Evolutionary conservation across 2,329 filamentous ascomycete genomes (phyloP).

Genomic region (Coniochaeta hoffmannii): DNA sequence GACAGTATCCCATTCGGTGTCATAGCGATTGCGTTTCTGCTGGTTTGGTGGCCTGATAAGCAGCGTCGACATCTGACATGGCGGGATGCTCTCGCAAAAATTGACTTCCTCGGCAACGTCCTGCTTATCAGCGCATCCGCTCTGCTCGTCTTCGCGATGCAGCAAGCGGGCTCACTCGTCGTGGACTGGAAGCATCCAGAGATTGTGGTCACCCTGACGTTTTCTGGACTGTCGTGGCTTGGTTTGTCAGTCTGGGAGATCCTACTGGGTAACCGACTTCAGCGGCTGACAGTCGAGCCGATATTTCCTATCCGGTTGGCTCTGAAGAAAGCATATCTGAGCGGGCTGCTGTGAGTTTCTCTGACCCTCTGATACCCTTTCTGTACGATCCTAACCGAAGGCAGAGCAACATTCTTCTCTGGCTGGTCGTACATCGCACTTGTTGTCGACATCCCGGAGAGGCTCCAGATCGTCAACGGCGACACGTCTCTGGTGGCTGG

Average conservation of each 20-base stretch:
- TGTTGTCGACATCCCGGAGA: constrained; percentile 51
- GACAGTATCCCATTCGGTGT: constrained; percentile 41
- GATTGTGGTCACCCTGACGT: constrained; percentile 40
- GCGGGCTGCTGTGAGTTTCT: constrained; percentile 38
- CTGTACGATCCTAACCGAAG: background rate
- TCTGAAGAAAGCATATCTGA: constrained; percentile 39
- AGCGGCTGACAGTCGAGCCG: constrained; percentile 36
- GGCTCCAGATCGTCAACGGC: constrained; percentile 51
- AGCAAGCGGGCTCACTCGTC: constrained; percentile 46
- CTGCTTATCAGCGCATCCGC: constrained; percentile 44
- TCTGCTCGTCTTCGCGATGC: constrained; percentile 47
- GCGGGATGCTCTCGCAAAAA: constrained; percentile 33
- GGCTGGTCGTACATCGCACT: constrained; percentile 52
- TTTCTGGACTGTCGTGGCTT: constrained; percentile 39
- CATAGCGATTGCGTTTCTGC: constrained; percentile 36
- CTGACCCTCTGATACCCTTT: too few relatives aligned
- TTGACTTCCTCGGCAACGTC: constrained; percentile 45
- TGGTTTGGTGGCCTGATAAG: constrained; percentile 23
- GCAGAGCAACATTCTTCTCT: constrained; percentile 46
- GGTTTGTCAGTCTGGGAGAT: constrained; percentile 45
- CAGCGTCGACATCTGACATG: constrained; percentile 22
- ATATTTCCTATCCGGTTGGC: constrained; percentile 47
- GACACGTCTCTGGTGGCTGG: constrained; percentile 47
- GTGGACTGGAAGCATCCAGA: constrained; percentile 43
- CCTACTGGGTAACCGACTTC: constrained; percentile 27